Conservation (phyloP, 192 early-diverging fungal species). For the Linnemannia zychae region DNA sequence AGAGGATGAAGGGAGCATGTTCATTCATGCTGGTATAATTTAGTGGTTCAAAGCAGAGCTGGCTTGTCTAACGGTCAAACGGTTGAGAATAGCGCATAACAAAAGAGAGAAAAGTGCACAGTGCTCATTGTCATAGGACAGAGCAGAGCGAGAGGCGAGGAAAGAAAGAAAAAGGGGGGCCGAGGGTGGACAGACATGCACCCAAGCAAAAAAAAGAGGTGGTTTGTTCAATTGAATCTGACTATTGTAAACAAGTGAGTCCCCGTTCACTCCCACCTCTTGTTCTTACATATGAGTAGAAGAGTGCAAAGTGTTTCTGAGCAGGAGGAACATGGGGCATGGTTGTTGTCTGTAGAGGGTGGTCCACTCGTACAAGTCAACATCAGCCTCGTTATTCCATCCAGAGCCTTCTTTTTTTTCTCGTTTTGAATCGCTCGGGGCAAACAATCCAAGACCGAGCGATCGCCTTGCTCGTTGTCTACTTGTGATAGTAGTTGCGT, state of each 20-base stretch:
- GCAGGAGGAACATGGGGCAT: conserved; percentile 8
- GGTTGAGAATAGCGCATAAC: background rate
- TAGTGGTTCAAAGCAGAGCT: background rate
- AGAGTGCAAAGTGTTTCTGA: conserved; percentile 5
- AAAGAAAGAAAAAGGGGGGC: background rate
- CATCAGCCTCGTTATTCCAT: background rate
- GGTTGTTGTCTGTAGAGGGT: background rate
- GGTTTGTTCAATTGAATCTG: background rate
- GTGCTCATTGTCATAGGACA: background rate
- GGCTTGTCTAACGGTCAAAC: background rate
- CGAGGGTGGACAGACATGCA: background rate
- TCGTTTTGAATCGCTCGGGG: background rate
- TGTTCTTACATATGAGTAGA: too few species aligned
- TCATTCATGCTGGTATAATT: background rate
- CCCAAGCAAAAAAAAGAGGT: too few species aligned
- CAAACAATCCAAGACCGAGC: background rate
- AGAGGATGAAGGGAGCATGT: background rate
- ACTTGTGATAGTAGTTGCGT: too few species aligned
- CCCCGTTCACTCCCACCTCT: background rate
- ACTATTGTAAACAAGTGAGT: background rate
- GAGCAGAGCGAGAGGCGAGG: background rate
- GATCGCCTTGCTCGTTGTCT: background rate
- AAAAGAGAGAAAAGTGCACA: background rate
- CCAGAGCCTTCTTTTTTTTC: background rate
- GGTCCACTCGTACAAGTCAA: background rate